Evolutionary conservation across 352 stramenopile genomes (phyloP), one percentile per base, ranked within the genome.

Genomic region (Elongisporangium prolatum): DNA sequence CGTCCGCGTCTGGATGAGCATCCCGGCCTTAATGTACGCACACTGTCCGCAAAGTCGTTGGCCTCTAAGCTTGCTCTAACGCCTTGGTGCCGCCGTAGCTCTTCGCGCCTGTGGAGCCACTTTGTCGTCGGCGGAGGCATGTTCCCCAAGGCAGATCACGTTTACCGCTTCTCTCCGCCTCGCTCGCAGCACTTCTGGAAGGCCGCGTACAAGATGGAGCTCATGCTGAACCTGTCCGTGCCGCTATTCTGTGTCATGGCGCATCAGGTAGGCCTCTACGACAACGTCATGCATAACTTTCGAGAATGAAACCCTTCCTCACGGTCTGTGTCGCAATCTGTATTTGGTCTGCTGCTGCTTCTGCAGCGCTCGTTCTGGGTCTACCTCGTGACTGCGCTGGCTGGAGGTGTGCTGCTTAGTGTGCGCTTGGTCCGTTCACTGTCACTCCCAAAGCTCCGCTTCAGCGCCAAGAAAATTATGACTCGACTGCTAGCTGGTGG

Each of bases 1-100:
- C 48, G 80, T 93, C 21, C 76, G 80, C 21, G 68, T 93, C 38
- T 93, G 84, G 84, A 93, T 93, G 84, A 90, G 80, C 51, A 63
- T 88, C 1, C 82, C 80, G 3, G 78, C 81, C 28, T 62, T 93
- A 40, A 72, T 89, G 80, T 90, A 73, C 48, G 80, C 14, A 47
- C 16, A 28, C 16, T 44, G 24, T 3, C 7, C 24, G 3, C 24
- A 7, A 48, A 2, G 54, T 50, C 8, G 6, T 25, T 21, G 28
- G 28, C 28, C 8, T 38, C 28, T 38, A 2, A 9, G 4, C 28
- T 38, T 38, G 4, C 28, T 38, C 8, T 38, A 9, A 38, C 28
- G 28, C 28, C 8, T 13, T 22, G 21, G 24, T 54, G 21, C 40
- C 16, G 16, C 21, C 21, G 21, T 34, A 91, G 82, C 61, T 88